Conservation (phyloP, 1,284 basidiomycete genomes). For the Cryptococcus deneoformans region DNA sequence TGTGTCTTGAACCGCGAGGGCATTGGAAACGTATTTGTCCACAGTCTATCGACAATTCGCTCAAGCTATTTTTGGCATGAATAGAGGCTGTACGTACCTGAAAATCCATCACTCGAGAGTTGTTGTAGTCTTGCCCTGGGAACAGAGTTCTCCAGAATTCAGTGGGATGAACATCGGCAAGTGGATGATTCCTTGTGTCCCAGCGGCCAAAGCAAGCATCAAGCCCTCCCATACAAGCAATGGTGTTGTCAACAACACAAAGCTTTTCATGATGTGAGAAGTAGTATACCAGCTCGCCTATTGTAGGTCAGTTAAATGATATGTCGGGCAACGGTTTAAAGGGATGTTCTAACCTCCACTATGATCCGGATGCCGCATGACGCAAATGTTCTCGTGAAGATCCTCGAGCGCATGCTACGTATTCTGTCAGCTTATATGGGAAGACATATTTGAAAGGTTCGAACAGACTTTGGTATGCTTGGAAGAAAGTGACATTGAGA, state of each 20-base stretch:
- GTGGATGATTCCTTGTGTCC: slow-evolving; percentile 76
- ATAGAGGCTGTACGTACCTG: slow-evolving; percentile 19
- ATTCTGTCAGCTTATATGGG: background rate
- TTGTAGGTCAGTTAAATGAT: slow-evolving; percentile 2
- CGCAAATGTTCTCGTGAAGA: slow-evolving; percentile 80
- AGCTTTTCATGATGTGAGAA: slow-evolving; percentile 54
- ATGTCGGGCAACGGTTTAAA: slow-evolving; percentile 51
- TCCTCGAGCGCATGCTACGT: slow-evolving; percentile 66
- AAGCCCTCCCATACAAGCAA: slow-evolving; percentile 65
- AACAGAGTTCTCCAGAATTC: slow-evolving; percentile 77
- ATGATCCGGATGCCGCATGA: slow-evolving; percentile 85
- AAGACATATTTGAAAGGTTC: background rate
- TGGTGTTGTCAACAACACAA: slow-evolving; percentile 75
- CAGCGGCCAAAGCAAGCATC: slow-evolving; percentile 94
- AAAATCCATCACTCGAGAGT: slow-evolving; percentile 55
- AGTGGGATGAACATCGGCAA: slow-evolving; percentile 86
- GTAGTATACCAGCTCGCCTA: slow-evolving; percentile 42
- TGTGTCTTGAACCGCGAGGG: slow-evolving; percentile 66
- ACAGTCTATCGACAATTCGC: slow-evolving; percentile 57
- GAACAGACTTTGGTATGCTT: slow-evolving; percentile 70
- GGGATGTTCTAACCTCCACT: slow-evolving; percentile 56
- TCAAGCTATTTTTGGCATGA: background rate
- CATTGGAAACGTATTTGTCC: slow-evolving; percentile 71
- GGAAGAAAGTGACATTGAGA: slow-evolving; percentile 84
- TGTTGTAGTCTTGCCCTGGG: slow-evolving; percentile 89